Conservation (phyloP, 257 asterid genomes). For the Fraxinus anomala region DNA sequence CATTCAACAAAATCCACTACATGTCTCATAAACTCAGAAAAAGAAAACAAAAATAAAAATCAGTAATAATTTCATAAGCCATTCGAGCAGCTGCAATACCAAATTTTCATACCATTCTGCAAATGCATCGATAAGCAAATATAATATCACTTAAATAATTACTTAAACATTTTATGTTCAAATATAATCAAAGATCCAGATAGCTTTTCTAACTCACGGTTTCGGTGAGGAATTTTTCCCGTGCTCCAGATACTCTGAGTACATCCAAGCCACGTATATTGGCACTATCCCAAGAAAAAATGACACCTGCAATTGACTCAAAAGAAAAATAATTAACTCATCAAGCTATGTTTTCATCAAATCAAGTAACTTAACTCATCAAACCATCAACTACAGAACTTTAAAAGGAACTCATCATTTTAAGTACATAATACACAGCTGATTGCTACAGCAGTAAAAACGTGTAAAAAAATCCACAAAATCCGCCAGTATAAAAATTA, state of each 20-base stretch:
- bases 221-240: slow-evolving; percentile 48
- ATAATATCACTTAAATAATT: neutral
- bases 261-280: slow-evolving; percentile 75
- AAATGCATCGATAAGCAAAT: slow-evolving; percentile 6
- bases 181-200: neutral
- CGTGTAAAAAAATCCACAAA: neutral
- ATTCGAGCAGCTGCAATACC: slow-evolving; percentile 3
- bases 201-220: slow-evolving; percentile 38
- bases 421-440: neutral
- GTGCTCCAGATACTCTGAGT: slow-evolving; percentile 74
- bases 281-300: slow-evolving; percentile 77
- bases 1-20: slow-evolving; percentile 10
- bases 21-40: neutral
- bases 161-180: neutral
- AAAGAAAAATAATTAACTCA: slow-evolving; percentile 14
- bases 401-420: neutral
- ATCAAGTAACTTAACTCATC: neutral
- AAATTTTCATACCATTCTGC: neutral
- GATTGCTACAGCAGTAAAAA: too few relatives aligned
- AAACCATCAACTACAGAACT: neutral
- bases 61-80: neutral
- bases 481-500: slow-evolving; percentile 3
- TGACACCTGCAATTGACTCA: slow-evolving; percentile 57
- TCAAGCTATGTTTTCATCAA: neutral
- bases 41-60: neutral